These are phyloP conservation scores for Bipolaris cookei DNA, from an alignment of 2,329 filamentous ascomycete species.

Conservation along the genomic window DNA sequence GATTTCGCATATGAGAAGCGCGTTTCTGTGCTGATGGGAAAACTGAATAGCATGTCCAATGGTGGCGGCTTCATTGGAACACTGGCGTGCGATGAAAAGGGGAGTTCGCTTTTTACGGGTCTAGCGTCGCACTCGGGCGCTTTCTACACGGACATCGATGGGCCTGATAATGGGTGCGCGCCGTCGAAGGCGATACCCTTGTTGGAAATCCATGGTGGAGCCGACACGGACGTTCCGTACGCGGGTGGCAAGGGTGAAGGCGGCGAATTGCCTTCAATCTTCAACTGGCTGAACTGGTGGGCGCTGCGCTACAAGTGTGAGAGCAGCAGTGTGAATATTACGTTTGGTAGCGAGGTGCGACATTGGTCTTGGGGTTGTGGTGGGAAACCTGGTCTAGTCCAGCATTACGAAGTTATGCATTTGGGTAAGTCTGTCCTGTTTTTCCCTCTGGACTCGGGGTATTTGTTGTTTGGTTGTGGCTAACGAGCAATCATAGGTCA, in stretches of 20 bases:
- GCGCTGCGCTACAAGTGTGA: conserved; percentile 50
- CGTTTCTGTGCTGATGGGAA: not conserved
- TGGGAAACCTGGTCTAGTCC: conserved; percentile 44
- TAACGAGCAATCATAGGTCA: conserved; percentile 40
- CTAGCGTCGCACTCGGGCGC: conserved; percentile 56
- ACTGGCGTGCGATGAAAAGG: conserved; percentile 52
- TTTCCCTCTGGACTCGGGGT: not conserved
- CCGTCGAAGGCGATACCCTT: conserved; percentile 52
- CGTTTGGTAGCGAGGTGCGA: conserved; percentile 51
- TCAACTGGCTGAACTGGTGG: conserved; percentile 53
- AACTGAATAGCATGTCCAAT: conserved; percentile 47
- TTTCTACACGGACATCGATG: conserved; percentile 54
- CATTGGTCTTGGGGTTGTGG: conserved; percentile 54
- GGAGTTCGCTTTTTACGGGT: conserved; percentile 54
- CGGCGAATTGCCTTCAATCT: conserved; percentile 55
- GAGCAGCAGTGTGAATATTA: no score
- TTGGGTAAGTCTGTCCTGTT: conserved; percentile 46
- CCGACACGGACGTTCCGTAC: conserved; percentile 57
- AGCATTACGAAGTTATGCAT: conserved; percentile 55
- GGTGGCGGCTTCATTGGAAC: conserved; percentile 58
- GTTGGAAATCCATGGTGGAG: conserved; percentile 59
- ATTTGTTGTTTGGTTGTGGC: not conserved
- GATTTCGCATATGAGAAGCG: not conserved
- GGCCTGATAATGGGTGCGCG: conserved; percentile 50
- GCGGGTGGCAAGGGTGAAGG: conserved; percentile 52